Base-by-base conservation (phyloP, 2,329 filamentous ascomycete genomes). In the Penicillium sp. region DNA sequence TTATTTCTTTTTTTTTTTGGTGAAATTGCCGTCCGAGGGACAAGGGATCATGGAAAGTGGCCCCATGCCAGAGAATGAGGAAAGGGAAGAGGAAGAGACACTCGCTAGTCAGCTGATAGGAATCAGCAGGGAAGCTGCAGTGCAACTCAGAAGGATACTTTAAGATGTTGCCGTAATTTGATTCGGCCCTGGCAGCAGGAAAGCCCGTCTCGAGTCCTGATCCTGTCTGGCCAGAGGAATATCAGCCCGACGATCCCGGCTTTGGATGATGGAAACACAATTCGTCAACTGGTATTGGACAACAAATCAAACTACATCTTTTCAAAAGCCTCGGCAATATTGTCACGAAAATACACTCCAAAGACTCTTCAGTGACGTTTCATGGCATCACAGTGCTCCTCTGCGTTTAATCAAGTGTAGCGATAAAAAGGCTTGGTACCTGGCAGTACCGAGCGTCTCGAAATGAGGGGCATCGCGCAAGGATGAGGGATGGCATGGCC, bases 91-190 rank as follows among this genome's bases (percentile, higher is more conserved):
- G 14, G 35, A 35, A 28, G 48, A 13, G 48, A 13, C 28, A 19
- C 22, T 57, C 38, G 19, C 45, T 55, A 58, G 64, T 69, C 67
- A 67, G 67, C 65, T 67, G 64, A 69, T 52, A 67, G 52, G 42
- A 42, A 58, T n/a, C 14, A 46, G 30, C 57, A 40, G 54, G 63
- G 51, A 60, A 57, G 58, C 57, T 67, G 67, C 66, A 64, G 66
- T 28, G 55, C 57, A 16, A 42, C 63, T 69, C 54, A 58, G 52
- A 59, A 62, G 52, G n/a, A 57, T 37, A 19, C 40, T 8, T 42
- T 54, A 37, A 55, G 52, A 64, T 60, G 54, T 35, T 57, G 10
- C 25, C n/a, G 35, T 42, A 40, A 58, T 63, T 52, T 63, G 58
- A 61, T 65, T 59, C 46, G 58, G 62, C 28, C 55, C 37, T 46